Percentiles rank a stretch among this genome's conserved stretches.
Conservation (phyloP, 495 filamentous ascomycete species). For the Xylaria palmicola region DNA sequence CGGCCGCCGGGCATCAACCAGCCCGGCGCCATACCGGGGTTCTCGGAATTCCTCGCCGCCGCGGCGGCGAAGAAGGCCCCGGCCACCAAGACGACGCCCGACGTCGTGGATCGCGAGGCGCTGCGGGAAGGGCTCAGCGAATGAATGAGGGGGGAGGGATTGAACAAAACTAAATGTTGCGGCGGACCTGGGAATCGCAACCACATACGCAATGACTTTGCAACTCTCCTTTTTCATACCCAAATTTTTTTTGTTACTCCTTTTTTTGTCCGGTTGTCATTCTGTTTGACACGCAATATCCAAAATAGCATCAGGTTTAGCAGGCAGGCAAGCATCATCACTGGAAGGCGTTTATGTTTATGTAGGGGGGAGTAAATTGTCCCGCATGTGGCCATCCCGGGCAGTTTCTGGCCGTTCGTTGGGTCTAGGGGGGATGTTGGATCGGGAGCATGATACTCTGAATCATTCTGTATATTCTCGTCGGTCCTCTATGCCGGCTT, state of each 20-base stretch:
- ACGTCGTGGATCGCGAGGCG: conserved; percentile 40
- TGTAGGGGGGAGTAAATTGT: not conserved
- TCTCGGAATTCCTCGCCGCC: conserved; percentile 40
- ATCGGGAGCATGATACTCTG: not conserved
- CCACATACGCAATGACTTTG: not conserved
- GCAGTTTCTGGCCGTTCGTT: too few species aligned
- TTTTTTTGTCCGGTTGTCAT: not conserved
- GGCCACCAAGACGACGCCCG: conserved; percentile 40
- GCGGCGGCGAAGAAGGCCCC: conserved; percentile 41
- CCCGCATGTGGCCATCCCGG: not conserved
- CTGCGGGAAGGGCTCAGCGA: conserved; percentile 42
- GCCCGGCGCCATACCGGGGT: conserved; percentile 51
- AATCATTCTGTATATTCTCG: not conserved
- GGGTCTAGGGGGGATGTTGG: too few species aligned
- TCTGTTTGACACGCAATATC: not conserved
- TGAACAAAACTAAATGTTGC: not conserved
- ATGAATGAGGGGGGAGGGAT: not conserved
- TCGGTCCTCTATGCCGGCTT: too few species aligned
- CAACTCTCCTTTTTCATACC: not conserved
- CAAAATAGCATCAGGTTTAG: not conserved
- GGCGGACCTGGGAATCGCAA: too few species aligned
- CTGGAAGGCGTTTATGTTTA: conserved; percentile 5
- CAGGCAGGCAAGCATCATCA: not conserved
- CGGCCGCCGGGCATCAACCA: conserved; percentile 55
- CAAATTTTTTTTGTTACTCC: not conserved